Percentiles rank a stretch among this genome's conserved stretches.
Evolutionary conservation across 257 asterid genomes (phyloP).

Genomic region (Avicennia marina): DNA sequence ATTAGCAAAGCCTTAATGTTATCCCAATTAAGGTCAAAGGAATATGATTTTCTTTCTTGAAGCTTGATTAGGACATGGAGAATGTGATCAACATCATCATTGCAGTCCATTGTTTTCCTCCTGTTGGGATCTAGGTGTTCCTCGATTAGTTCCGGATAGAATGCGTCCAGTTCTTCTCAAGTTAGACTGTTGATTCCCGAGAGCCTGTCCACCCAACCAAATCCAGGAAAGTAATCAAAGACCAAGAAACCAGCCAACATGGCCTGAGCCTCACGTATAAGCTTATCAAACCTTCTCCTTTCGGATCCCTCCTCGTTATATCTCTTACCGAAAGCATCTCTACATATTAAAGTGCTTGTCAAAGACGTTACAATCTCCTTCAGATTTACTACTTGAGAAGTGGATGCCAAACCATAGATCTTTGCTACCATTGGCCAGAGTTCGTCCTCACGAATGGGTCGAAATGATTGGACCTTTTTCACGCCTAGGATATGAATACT

Average conservation of each 20-base stretch:
- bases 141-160: constrained; percentile 32
- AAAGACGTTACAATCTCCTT: constrained; percentile 23
- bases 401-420: background rate
- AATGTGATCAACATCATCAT: too few species aligned
- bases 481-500: constrained; percentile 21
- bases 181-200: constrained; percentile 20
- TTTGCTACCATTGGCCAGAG: constrained; percentile 13
- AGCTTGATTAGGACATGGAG: constrained; percentile 33
- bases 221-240: constrained; percentile 28
- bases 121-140: constrained; percentile 22
- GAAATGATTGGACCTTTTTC: constrained; percentile 21
- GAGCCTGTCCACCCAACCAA: constrained; percentile 31
- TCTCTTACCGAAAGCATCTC: constrained; percentile 37
- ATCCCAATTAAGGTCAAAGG: constrained; percentile 21
- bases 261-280: constrained; percentile 28
- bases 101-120: background rate
- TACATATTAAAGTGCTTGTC: constrained; percentile 30
- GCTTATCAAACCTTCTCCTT: constrained; percentile 24
- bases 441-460: constrained; percentile 27
- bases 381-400: constrained; percentile 1
- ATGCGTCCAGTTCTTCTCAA: constrained; percentile 23
- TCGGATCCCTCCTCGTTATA: constrained; percentile 28
- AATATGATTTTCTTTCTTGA: constrained; percentile 12
- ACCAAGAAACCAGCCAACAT: constrained; percentile 32
- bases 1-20: constrained; percentile 44